Conservation (phyloP, 2,329 filamentous ascomycete species). For the Aspergillus sclerotialis region DNA sequence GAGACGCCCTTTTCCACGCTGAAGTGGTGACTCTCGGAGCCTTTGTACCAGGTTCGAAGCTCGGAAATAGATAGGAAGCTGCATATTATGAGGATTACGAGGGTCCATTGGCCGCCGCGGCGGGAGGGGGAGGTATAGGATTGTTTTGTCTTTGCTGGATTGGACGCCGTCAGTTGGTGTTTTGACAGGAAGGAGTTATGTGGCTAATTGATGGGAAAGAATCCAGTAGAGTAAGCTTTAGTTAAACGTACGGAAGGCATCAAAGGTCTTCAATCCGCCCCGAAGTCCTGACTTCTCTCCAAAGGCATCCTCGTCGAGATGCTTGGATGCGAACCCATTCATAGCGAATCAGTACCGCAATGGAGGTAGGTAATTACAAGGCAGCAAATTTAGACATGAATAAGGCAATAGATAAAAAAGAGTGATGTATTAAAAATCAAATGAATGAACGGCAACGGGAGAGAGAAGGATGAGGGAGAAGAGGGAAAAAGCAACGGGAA, state of each 20-base stretch:
- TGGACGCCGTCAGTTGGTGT: slow-evolving; percentile 3
- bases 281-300: slow-evolving; percentile 58
- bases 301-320: slow-evolving; percentile 72
- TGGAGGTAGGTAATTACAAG: slow-evolving; percentile 1
- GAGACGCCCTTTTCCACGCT: slow-evolving; percentile 87
- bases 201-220: not conserved
- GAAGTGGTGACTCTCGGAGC: slow-evolving; percentile 81
- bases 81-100: slow-evolving; percentile 70
- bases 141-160: slow-evolving; percentile 83
- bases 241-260: slow-evolving; percentile 77
- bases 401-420: slow-evolving; percentile 4
- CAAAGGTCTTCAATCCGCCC: slow-evolving; percentile 69
- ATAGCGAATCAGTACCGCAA: slow-evolving; percentile 41
- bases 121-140: slow-evolving; percentile 81
- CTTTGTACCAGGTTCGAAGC: slow-evolving; percentile 73
- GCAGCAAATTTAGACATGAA: slow-evolving; percentile 20
- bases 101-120: slow-evolving; percentile 88
- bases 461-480: slow-evolving; percentile 2
- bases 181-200: slow-evolving; percentile 1
- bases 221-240: slow-evolving; percentile 1
- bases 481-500: slow-evolving; percentile 5
- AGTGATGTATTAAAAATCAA: slow-evolving; percentile 1
- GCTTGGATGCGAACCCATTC: slow-evolving; percentile 69
- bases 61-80: slow-evolving; percentile 71
- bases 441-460: slow-evolving; percentile 2